Percentiles rank a stretch among this genome's conserved stretches.
Evolutionary conservation across 805 yeast genomes (phyloP).

Genomic region (Yamadazyma philogaea): DNA sequence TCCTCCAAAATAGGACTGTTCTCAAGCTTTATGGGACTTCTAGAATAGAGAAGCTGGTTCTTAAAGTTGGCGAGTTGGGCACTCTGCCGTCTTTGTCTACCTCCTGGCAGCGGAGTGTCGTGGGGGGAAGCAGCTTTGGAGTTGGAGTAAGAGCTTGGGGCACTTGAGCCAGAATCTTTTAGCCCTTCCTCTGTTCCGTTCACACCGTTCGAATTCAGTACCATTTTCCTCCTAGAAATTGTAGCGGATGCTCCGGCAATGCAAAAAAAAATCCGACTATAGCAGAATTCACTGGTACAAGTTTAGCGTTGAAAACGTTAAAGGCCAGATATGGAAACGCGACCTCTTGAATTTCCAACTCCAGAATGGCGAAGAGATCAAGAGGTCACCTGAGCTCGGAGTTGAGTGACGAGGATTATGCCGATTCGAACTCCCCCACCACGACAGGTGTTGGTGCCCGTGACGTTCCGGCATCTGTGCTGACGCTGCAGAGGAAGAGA

Average conservation of each 20-base stretch:
- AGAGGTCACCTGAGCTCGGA: not conserved
- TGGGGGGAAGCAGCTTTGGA: slow-evolving; percentile 1
- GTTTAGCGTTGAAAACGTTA: not conserved
- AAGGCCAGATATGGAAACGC: not conserved
- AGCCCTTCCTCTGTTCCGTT: not conserved
- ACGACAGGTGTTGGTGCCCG: not conserved
- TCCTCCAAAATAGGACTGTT: slow-evolving; percentile 10
- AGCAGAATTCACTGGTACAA: not conserved
- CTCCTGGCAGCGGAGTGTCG: slow-evolving; percentile 2
- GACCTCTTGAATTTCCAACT: not conserved
- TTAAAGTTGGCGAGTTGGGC: slow-evolving; percentile 14
- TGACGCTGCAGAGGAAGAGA: not conserved
- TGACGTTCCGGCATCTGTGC: not conserved
- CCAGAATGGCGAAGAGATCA: slow-evolving; percentile 1
- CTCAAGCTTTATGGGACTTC: slow-evolving; percentile 7
- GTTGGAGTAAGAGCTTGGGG: not conserved
- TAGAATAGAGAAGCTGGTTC: slow-evolving; percentile 11
- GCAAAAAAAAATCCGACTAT: not conserved
- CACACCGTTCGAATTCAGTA: slow-evolving; percentile 2
- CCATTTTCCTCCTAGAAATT: not conserved
- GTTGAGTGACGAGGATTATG: not conserved
- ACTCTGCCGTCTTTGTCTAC: slow-evolving; percentile 11
- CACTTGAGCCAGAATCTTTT: not conserved
- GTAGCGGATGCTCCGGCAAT: not conserved
- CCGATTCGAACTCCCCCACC: not conserved